Percentiles rank a stretch among this genome's conserved stretches.
phyloP scores from a whole-genome alignment of 164 flowering plant genomes.

The Magnolia officinalis region DNA sequence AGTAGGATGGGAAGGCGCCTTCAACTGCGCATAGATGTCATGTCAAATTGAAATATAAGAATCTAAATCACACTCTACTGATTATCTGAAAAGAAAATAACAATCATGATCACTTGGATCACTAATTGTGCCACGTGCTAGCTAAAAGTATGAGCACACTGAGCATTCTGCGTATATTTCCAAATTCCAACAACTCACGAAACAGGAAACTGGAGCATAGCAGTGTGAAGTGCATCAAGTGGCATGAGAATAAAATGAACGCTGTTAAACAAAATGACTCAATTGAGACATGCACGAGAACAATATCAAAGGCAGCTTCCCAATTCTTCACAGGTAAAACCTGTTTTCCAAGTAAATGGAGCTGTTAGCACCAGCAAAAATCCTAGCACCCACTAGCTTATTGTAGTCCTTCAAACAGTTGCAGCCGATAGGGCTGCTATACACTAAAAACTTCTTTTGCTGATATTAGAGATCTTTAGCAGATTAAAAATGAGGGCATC shows the following conservation, averaged over 20 bases:
- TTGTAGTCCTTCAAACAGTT: not conserved
- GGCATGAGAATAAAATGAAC: not conserved
- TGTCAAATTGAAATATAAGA: not conserved
- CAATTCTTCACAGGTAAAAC: not conserved
- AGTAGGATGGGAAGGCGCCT: slow-evolving; percentile 80
- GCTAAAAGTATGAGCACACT: not conserved
- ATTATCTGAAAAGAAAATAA: not conserved
- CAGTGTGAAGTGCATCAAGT: not conserved
- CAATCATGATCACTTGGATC: not conserved
- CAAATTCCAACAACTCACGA: not conserved
- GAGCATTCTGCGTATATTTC: not conserved
- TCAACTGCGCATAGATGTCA: slow-evolving; percentile 49
- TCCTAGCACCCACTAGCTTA: too few species aligned
- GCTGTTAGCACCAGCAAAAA: not conserved
- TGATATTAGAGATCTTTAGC: too few species aligned
- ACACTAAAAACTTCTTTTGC: not conserved
- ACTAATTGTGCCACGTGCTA: not conserved
- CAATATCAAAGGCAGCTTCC: not conserved
- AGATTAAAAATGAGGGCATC: not conserved
- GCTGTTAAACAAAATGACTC: not conserved
- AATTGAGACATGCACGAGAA: not conserved
- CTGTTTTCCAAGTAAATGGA: not conserved
- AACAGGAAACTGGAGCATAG: not conserved
- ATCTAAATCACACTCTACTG: not conserved
- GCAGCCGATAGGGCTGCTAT: not conserved